These are phyloP conservation scores for Chaetomium olivaceum DNA, from an alignment of 2,329 filamentous ascomycete genomes.

Conservation along the genomic window DNA sequence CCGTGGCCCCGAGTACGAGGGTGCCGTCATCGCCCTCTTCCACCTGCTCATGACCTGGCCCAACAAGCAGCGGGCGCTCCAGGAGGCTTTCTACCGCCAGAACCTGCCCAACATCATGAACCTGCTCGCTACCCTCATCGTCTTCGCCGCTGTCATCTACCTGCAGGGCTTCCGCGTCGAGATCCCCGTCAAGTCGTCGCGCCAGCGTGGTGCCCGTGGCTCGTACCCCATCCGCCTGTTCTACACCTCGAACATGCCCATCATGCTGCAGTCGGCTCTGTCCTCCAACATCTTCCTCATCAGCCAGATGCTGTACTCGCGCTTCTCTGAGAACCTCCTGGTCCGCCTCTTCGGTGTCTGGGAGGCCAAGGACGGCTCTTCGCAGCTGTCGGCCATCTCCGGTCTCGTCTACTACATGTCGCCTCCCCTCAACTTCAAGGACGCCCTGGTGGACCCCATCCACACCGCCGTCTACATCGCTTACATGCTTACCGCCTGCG, in stretches of 20 bases:
- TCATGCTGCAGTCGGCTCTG: constrained; percentile 98
- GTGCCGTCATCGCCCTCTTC: constrained; percentile 95
- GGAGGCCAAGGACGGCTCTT: constrained; percentile 94
- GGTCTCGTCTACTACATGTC: constrained; percentile 99
- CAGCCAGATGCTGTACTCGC: constrained; percentile 98
- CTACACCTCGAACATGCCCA: constrained; percentile 99
- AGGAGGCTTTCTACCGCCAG: constrained; percentile 99
- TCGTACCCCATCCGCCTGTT: constrained; percentile 98
- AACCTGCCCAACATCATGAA: constrained; percentile 99
- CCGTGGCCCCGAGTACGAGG: constrained; percentile 98
- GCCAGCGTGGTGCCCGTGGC: constrained; percentile 97
- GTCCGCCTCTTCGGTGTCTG: constrained; percentile 97
- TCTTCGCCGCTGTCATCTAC: constrained; percentile 98
- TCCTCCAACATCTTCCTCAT: constrained; percentile 99
- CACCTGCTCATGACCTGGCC: constrained; percentile 98
- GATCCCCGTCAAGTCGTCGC: constrained; percentile 98
- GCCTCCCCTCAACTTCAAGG: constrained; percentile 94
- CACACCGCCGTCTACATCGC: constrained; percentile 93
- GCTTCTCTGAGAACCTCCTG: constrained; percentile 97
- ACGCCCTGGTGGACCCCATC: constrained; percentile 93
- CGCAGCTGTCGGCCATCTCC: constrained; percentile 89
- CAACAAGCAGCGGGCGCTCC: constrained; percentile 98
- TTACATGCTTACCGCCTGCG: constrained; percentile 96
- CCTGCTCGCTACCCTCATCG: constrained; percentile 84
- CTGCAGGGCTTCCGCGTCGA: constrained; percentile 99